Base-by-base conservation (phyloP, 2,329 filamentous ascomycete genomes). In the Colletotrichum lupini region DNA sequence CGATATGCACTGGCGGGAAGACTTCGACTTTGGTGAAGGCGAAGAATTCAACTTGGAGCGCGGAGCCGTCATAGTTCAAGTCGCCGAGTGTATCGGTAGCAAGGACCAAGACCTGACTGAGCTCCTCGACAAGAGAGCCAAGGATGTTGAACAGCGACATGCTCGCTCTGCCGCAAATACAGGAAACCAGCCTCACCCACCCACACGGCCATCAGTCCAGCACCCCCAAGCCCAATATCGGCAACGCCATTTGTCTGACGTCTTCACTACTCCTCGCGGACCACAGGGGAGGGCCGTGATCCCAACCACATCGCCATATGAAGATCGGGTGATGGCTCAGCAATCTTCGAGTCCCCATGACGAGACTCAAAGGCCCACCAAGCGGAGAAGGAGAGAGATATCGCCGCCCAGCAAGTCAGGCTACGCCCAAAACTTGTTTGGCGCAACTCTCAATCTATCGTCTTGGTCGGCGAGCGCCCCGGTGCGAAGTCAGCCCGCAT, bases 11-110 rank as follows among this genome's bases (percentile, higher is more conserved):
- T 97, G 94, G 92, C 91, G 91, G 56, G 88, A 91, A 58, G 88
- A 89, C 65, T 88, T 88, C 49, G 88, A 89, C n/a, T 84, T 98
- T 26, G 89, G 90, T 42, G 93, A 97, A 72, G 95, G 95, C 6
- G 94, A 97, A 74, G 95, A 98, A 81, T 81, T 98, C 65, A 88
- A 91, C 69, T 85, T 98, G 65, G 95, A 98, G 77, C 89, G 92
- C 62, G 92, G 92, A 60, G 91, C 91, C 1, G 89, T 94, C 32
- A 87, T 97, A 71, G 93, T 98, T 12, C 92, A 98, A 81, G 94
- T 98, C 2, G 89, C 90, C 28, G 95, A 98, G 70, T 89, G 88
- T 52, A 85, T 93, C n/a, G 94, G 92, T 8, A 89, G 87, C 42
- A 91, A 89, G 2, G 89, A 96, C 76, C 95, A 96, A 63, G 95